phyloP scores from a whole-genome alignment of 805 yeast species.

The Cyberlindnera amylophila region DNA sequence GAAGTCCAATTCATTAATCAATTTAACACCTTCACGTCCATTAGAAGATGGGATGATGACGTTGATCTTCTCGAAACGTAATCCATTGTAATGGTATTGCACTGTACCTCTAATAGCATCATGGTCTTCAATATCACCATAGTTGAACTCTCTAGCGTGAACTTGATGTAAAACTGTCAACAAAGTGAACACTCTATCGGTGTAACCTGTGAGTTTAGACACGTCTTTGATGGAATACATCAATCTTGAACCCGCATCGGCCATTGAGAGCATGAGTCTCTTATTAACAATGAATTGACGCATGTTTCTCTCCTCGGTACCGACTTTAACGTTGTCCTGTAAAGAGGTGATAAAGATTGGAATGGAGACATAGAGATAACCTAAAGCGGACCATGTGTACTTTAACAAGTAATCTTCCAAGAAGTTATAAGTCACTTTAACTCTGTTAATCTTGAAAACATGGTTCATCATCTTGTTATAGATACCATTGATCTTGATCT shows the following conservation, averaged over 20 bases:
- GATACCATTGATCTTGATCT: slow-evolving; percentile 54
- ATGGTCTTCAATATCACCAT: slow-evolving; percentile 36
- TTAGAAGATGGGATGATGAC: slow-evolving; percentile 69
- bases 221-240: slow-evolving; percentile 94
- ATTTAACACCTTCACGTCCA: slow-evolving; percentile 57
- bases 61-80: slow-evolving; percentile 78
- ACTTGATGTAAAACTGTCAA: slow-evolving; percentile 78
- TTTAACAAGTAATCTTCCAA: slow-evolving; percentile 84
- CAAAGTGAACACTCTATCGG: slow-evolving; percentile 77
- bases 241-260: slow-evolving; percentile 92
- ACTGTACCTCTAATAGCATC: slow-evolving; percentile 73
- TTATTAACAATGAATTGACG: slow-evolving; percentile 87
- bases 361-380: slow-evolving; percentile 85
- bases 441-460: slow-evolving; percentile 48
- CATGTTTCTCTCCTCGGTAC: slow-evolving; percentile 57
- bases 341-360: slow-evolving; percentile 71
- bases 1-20: slow-evolving; percentile 61
- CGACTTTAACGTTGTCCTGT: slow-evolving; percentile 22
- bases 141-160: slow-evolving; percentile 51
- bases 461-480: slow-evolving; percentile 57
- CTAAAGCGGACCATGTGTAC: slow-evolving; percentile 93
- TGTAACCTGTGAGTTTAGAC: slow-evolving; percentile 86
- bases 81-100: slow-evolving; percentile 72
- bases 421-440: slow-evolving; percentile 64
- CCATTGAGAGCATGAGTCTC: slow-evolving; percentile 82